Percentiles rank a stretch among this genome's conserved stretches.
phyloP scores from a whole-genome alignment of 2,329 filamentous ascomycete species.

The Orbilia oligospora region DNA sequence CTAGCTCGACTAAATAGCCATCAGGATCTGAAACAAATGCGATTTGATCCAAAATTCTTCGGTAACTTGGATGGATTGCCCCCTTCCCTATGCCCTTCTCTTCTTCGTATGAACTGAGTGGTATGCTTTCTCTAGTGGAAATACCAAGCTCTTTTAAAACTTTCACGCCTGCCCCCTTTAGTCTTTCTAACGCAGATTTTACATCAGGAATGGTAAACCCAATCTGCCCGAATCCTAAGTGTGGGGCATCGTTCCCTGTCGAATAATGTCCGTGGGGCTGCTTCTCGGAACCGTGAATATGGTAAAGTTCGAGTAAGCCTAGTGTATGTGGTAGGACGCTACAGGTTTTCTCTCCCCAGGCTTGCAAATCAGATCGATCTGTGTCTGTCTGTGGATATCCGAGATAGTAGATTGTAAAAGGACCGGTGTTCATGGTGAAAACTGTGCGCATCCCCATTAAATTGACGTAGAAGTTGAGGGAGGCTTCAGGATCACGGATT shows the following conservation, averaged over 20 bases:
- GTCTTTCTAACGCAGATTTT: conserved; percentile 61
- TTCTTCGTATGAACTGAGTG: conserved; percentile 57
- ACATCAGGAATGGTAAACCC: conserved; percentile 66
- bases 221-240: conserved; percentile 66
- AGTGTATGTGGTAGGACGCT: conserved; percentile 44
- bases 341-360: conserved; percentile 41
- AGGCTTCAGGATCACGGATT: conserved; percentile 65
- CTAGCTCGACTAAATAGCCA: conserved; percentile 61
- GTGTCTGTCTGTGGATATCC: conserved; percentile 61
- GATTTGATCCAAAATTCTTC: conserved; percentile 65
- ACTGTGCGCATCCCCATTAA: conserved; percentile 66
- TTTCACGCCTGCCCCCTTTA: conserved; percentile 28
- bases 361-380: conserved; percentile 34
- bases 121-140: conserved; percentile 64
- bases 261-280: conserved; percentile 61
- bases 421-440: conserved; percentile 66
- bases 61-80: conserved; percentile 64
- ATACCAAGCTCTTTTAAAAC: conserved; percentile 63
- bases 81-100: conserved; percentile 54
- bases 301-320: conserved; percentile 65
- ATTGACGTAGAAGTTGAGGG: conserved; percentile 65
- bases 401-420: conserved; percentile 66
- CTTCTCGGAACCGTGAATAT: conserved; percentile 64
- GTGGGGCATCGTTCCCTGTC: conserved; percentile 64
- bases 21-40: conserved; percentile 66